phyloP scores from a whole-genome alignment of 129 eudicot species.

The Mikania micrantha region DNA sequence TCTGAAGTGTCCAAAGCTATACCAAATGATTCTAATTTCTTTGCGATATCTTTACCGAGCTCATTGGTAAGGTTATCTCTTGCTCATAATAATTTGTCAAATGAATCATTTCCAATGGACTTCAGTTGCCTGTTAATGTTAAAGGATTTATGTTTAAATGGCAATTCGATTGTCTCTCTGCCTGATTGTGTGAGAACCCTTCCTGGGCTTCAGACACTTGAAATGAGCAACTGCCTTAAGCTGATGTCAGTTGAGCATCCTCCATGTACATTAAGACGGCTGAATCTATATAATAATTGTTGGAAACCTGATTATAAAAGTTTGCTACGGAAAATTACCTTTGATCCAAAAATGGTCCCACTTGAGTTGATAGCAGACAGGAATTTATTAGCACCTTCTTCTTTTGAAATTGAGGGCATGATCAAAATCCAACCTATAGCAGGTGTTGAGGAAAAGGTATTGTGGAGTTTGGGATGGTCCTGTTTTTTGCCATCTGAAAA shows the following conservation, averaged over 20 bases:
- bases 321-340: background rate
- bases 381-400: background rate
- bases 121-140: background rate
- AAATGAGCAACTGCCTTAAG: no score
- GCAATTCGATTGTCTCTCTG: background rate
- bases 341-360: constrained; percentile 9
- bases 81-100: background rate
- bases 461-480: background rate
- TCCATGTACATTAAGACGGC: no score
- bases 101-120: constrained; percentile 15
- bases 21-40: background rate
- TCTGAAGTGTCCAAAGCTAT: background rate
- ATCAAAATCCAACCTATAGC: constrained; percentile 4
- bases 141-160: background rate
- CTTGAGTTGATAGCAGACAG: background rate
- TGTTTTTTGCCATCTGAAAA: background rate
- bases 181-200: constrained; percentile 19
- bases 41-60: background rate
- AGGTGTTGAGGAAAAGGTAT: background rate
- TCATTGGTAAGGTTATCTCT: constrained; percentile 2
- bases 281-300: background rate
- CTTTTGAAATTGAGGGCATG: constrained; percentile 11
- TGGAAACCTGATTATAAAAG: no score
- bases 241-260: no score
- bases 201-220: no score